Evolutionary conservation across 345 rosid genomes (phyloP).

Genomic region (Eucalyptus globulus): DNA sequence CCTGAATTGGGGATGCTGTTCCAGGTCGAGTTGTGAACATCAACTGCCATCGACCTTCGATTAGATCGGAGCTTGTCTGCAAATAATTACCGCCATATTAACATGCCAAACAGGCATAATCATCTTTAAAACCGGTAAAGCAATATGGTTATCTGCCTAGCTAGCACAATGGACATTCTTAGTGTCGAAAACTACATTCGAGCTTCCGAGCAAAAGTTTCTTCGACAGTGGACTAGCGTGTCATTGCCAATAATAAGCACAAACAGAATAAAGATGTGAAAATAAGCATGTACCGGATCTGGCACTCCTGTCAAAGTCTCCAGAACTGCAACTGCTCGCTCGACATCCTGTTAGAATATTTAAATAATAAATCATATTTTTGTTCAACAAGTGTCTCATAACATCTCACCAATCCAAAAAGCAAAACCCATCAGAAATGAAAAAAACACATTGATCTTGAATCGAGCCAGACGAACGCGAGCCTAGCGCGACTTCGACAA

Average conservation of each 20-base stretch:
- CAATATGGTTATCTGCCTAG: background rate
- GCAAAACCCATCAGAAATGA: background rate
- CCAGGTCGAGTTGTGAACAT: slow-evolving; percentile 98
- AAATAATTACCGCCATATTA: background rate
- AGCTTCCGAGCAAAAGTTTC: background rate
- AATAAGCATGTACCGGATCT: slow-evolving; percentile 42
- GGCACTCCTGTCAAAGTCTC: slow-evolving; percentile 61
- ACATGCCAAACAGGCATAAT: background rate
- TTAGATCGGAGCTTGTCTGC: slow-evolving; percentile 62
- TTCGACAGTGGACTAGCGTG: background rate
- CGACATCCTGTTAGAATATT: slow-evolving; percentile 41
- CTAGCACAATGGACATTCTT: background rate
- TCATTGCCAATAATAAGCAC: background rate
- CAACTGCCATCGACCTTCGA: slow-evolving; percentile 90
- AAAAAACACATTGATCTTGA: background rate
- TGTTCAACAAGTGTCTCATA: no score
- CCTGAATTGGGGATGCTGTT: slow-evolving; percentile 96
- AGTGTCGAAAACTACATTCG: background rate
- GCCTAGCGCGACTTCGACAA: background rate
- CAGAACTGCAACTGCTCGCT: slow-evolving; percentile 54
- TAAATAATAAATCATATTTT: rapidly evolving
- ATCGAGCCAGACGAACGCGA: background rate
- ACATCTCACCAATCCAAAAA: no score
- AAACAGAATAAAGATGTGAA: background rate
- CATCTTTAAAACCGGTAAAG: background rate